A percentile compares a stretch with the other conserved stretches of the same genome.
Evolutionary conservation across 805 yeast species (phyloP).

Genomic region (Saturnispora ahearnii): DNA sequence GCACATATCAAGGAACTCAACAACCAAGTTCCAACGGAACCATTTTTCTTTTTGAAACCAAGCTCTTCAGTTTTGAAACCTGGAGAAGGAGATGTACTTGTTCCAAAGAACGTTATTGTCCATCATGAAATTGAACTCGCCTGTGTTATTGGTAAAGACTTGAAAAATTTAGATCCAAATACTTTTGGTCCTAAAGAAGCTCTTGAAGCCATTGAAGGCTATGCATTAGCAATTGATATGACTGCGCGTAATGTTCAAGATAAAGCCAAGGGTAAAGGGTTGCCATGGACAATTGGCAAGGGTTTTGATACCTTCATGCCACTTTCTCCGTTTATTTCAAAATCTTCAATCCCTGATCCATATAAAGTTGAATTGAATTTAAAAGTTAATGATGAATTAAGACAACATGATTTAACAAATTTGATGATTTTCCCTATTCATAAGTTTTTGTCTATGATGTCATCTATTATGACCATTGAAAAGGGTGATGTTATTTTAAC

Average conservation of each 20-base stretch:
- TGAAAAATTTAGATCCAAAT: slow-evolving; percentile 51
- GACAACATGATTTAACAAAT: slow-evolving; percentile 67
- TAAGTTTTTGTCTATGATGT: slow-evolving; percentile 67
- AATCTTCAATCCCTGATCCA: slow-evolving; percentile 58
- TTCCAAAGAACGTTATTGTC: slow-evolving; percentile 71
- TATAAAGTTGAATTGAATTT: slow-evolving; percentile 56
- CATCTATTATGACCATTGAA: slow-evolving; percentile 82
- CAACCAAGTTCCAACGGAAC: slow-evolving; percentile 72
- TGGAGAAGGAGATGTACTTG: slow-evolving; percentile 63
- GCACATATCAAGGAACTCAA: slow-evolving; percentile 89
- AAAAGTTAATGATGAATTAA: slow-evolving; percentile 58
- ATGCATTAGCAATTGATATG: slow-evolving; percentile 83
- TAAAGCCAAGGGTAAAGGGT: slow-evolving; percentile 85
- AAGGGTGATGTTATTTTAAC: slow-evolving; percentile 88
- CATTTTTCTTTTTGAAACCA: slow-evolving; percentile 91
- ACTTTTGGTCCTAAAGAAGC: slow-evolving; percentile 59
- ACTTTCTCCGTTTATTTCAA: slow-evolving; percentile 63
- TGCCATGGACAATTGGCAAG: slow-evolving; percentile 95
- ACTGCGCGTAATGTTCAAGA: slow-evolving; percentile 95
- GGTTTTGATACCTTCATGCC: slow-evolving; percentile 97
- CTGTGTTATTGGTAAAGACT: slow-evolving; percentile 52
- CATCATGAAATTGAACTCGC: slow-evolving; percentile 96
- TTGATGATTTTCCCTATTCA: slow-evolving; percentile 88
- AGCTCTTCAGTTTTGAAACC: slow-evolving; percentile 64
- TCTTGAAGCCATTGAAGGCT: slow-evolving; percentile 71